Evolutionary conservation across 2,329 filamentous ascomycete species (phyloP).

Genomic region (Diaporthe sp.): DNA sequence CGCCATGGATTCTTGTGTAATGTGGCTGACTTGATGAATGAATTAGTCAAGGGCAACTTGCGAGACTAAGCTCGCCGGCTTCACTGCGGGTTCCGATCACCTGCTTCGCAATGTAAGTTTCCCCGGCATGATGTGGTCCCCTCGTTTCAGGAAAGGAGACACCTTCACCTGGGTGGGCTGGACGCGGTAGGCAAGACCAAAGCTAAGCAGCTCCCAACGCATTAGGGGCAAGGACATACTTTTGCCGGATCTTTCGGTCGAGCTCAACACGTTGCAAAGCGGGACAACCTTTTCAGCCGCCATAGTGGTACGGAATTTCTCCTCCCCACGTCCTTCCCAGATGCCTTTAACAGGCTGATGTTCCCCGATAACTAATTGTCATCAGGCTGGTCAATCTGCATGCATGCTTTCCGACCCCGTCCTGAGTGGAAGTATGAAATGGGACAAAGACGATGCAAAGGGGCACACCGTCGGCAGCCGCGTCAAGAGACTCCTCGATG

Average conservation of each 20-base stretch:
- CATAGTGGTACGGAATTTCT: slow-evolving; percentile 8
- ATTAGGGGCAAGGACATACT: slow-evolving; percentile 12
- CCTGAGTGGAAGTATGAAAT: not conserved
- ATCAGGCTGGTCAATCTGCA: slow-evolving; percentile 30
- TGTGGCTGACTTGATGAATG: not conserved
- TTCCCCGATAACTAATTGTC: rapidly evolving
- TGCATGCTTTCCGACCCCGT: slow-evolving; percentile 22
- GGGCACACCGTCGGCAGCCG: slow-evolving; percentile 20
- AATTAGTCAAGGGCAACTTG: slow-evolving; percentile 26
- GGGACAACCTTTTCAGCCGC: slow-evolving; percentile 27
- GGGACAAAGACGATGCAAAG: not conserved
- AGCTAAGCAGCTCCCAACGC: not conserved
- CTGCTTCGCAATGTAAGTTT: slow-evolving; percentile 20
- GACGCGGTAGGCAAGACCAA: rapidly evolving
- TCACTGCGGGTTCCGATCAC: slow-evolving; percentile 8
- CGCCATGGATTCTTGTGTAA: too few species aligned
- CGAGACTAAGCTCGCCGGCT: slow-evolving; percentile 18
- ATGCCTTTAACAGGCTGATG: not conserved
- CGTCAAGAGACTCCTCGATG: not conserved
- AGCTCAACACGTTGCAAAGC: slow-evolving; percentile 17
- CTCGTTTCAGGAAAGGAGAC: too few species aligned
- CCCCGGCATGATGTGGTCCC: too few species aligned
- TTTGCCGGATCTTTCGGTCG: slow-evolving; percentile 24
- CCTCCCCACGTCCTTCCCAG: too few species aligned
- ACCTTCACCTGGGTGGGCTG: not conserved